A percentile compares a stretch with the other conserved stretches of the same genome.
Evolutionary conservation across 208 protist species (phyloP).

Genomic region (Leishmania arabica): DNA sequence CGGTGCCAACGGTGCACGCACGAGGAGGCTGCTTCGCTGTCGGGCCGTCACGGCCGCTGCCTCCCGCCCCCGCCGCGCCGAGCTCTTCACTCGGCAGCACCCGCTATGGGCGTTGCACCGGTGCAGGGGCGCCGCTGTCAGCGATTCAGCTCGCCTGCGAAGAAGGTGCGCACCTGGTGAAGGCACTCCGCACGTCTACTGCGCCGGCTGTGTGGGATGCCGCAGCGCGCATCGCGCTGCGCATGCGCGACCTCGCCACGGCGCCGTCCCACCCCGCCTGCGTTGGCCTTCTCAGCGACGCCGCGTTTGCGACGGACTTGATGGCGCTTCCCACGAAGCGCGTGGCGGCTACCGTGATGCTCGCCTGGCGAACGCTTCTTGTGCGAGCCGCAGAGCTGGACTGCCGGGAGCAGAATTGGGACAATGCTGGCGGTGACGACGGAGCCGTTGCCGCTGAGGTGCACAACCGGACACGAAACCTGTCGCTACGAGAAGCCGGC

Average conservation of each 20-base stretch:
- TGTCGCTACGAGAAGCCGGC: not conserved
- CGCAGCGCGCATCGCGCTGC: not conserved
- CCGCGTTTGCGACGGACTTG: not conserved
- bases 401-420: not conserved
- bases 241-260: slow-evolving; percentile 8
- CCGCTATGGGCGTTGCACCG: not conserved
- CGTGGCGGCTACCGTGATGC: not conserved
- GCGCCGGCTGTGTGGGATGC: not conserved
- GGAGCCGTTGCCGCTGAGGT: not conserved
- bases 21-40: not conserved
- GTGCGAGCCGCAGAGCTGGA: slow-evolving; percentile 3
- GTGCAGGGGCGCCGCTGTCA: not conserved
- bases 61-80: not conserved
- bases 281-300: not conserved
- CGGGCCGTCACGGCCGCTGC: not conserved
- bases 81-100: not conserved
- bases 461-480: not conserved
- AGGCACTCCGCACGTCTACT: not conserved
- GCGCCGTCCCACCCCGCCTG: slow-evolving; percentile 19
- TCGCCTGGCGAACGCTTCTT: slow-evolving; percentile 6
- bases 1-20: not conserved
- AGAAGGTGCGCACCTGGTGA: not conserved
- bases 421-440: not conserved
- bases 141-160: slow-evolving; percentile 12
- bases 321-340: not conserved